Percentiles rank a stretch among this genome's conserved stretches.
Evolutionary conservation across 805 yeast species (phyloP).

Genomic region (Nakazawaea ishiwadae): DNA sequence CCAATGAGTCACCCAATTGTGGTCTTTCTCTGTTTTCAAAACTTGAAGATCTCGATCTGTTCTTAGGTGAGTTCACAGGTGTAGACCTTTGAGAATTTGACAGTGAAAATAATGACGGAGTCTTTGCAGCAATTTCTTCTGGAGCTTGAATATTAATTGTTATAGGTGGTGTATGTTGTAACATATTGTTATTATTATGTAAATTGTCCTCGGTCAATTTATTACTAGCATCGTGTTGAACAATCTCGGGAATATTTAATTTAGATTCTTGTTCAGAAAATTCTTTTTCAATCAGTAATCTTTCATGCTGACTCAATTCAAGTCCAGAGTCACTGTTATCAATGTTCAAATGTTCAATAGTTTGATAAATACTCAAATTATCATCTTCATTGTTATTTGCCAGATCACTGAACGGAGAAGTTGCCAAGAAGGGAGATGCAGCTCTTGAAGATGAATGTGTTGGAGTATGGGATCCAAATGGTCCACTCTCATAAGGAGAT

Average conservation of each 20-base stretch:
- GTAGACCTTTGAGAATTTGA: conserved; percentile 30
- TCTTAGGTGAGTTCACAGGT: conserved; percentile 28
- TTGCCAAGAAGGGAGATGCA: conserved; percentile 7
- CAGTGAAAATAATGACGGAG: conserved; percentile 54
- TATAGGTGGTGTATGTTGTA: conserved; percentile 13
- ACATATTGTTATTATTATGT: conserved; percentile 5
- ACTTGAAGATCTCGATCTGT: conserved; percentile 27
- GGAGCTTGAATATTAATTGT: conserved; percentile 27
- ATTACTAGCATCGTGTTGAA: neutral
- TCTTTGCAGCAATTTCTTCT: conserved; percentile 36
- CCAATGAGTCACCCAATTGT: conserved; percentile 14
- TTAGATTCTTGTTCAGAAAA: neutral
- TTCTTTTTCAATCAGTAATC: conserved; percentile 2
- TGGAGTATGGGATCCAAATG: neutral
- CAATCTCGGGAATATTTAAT: conserved; percentile 2
- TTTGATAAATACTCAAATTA: conserved; percentile 9
- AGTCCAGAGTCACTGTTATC: neutral
- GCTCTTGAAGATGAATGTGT: conserved; percentile 2
- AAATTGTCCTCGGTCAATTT: conserved; percentile 9
- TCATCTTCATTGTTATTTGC: conserved; percentile 3
- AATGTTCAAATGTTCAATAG: conserved; percentile 3
- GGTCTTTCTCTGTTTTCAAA: conserved; percentile 22
- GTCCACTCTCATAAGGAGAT: conserved; percentile 3
- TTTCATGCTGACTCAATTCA: conserved; percentile 2
- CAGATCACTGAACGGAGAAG: conserved; percentile 3